These are phyloP conservation scores for Neurospora sublineolata DNA, from an alignment of 495 filamentous ascomycete species.

Conservation along the genomic window DNA sequence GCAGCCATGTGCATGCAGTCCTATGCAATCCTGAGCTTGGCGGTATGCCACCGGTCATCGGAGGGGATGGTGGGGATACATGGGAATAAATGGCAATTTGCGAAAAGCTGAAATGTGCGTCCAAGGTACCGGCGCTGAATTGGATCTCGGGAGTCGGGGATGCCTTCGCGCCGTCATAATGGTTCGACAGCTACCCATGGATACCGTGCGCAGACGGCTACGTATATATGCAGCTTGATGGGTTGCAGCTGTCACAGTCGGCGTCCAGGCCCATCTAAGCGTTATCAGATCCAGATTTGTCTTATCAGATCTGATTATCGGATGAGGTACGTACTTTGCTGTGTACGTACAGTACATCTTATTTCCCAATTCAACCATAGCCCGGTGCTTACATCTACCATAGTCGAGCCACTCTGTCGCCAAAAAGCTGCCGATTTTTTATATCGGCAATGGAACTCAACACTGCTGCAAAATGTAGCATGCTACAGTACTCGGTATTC, in stretches of 20 bases:
- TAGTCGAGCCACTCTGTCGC: neutral
- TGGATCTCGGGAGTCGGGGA: neutral
- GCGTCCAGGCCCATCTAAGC: neutral
- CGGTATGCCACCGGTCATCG: neutral
- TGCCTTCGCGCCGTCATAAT: neutral
- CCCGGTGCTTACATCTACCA: neutral
- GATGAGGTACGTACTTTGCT: neutral
- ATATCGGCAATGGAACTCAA: neutral
- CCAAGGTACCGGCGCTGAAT: neutral
- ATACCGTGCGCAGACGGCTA: neutral
- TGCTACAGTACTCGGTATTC: neutral
- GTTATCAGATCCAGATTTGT: neutral
- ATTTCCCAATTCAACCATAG: neutral
- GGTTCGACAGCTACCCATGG: neutral
- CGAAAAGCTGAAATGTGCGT: neutral
- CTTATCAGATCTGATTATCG: neutral
- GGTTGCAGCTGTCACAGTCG: neutral
- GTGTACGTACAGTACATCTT: neutral
- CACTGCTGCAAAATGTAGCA: neutral
- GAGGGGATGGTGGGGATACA: neutral
- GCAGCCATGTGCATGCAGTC: neutral
- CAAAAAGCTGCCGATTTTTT: neutral
- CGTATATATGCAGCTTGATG: neutral
- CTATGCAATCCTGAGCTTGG: neutral
- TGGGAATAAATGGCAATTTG: neutral